These are phyloP conservation scores for Balansia obtecta DNA, from an alignment of 2,329 filamentous ascomycete species.

Conservation along the genomic window DNA sequence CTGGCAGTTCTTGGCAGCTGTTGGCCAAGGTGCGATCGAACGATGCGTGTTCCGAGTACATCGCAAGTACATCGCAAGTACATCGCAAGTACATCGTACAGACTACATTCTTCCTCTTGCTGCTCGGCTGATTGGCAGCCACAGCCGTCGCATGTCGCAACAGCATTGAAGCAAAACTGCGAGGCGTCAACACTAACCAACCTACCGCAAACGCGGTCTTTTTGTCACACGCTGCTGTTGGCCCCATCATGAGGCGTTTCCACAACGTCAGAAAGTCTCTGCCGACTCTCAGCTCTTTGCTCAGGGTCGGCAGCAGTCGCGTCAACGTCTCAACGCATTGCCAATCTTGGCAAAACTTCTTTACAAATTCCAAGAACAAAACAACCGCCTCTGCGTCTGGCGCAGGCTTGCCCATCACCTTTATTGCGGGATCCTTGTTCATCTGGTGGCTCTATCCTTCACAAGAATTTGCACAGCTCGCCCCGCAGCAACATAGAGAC, in stretches of 20 bases:
- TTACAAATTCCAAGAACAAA: slow-evolving; percentile 1
- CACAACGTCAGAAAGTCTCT: slow-evolving; percentile 6
- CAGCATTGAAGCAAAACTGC: not conserved
- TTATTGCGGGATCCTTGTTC: slow-evolving; percentile 24
- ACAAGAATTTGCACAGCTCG: slow-evolving; percentile 28
- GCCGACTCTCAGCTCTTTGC: slow-evolving; percentile 1
- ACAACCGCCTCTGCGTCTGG: not conserved
- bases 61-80: too few species aligned
- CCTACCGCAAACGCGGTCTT: not conserved
- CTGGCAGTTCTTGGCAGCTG: too few species aligned
- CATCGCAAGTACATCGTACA: too few species aligned
- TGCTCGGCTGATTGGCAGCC: not conserved
- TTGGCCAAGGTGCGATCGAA: too few species aligned
- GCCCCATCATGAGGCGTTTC: slow-evolving; percentile 8
- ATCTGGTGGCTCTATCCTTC: slow-evolving; percentile 32
- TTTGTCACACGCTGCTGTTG: too few species aligned
- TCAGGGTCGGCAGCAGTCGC: not conserved
- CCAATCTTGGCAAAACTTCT: slow-evolving; percentile 1
- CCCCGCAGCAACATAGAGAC: slow-evolving; percentile 6
- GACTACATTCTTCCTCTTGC: too few species aligned
- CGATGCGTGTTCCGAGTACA: too few species aligned
- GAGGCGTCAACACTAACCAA: not conserved
- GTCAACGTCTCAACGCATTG: not conserved
- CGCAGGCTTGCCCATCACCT: slow-evolving; percentile 17
- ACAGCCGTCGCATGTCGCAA: not conserved